These are phyloP conservation scores for Sporothrix mexicana DNA, from an alignment of 2,329 filamentous ascomycete species.

Conservation along the genomic window DNA sequence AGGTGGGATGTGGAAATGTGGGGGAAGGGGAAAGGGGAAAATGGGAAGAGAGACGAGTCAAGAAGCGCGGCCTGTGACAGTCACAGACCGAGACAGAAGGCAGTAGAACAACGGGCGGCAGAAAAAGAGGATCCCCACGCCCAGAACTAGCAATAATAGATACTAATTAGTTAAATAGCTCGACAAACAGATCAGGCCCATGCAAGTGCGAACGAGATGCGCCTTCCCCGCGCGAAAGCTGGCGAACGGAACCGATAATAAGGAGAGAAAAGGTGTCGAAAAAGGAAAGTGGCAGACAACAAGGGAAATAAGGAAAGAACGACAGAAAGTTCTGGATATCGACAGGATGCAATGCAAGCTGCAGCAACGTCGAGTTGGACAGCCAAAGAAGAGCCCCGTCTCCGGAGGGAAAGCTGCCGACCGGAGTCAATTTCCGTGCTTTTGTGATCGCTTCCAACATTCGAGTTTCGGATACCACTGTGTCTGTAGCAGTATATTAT, in stretches of 20 bases:
- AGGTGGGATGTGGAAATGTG: constrained; percentile 23
- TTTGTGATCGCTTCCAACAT: background rate
- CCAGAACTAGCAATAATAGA: background rate
- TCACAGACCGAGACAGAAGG: constrained; percentile 19
- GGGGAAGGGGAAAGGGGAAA: background rate
- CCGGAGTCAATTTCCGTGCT: constrained; percentile 24
- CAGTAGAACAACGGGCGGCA: constrained; percentile 8
- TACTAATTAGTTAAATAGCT: background rate
- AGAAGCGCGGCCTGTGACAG: too few species aligned
- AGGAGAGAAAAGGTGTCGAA: background rate
- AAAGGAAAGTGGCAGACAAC: background rate
- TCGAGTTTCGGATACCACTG: background rate
- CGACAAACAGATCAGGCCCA: background rate
- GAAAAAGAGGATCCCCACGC: constrained; percentile 17
- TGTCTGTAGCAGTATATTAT: background rate
- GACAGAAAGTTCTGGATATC: background rate
- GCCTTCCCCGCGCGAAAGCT: constrained; percentile 12
- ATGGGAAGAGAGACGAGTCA: background rate
- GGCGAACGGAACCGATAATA: background rate
- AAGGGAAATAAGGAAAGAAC: background rate
- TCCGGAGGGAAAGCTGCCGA: constrained; percentile 9
- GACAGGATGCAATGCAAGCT: background rate
- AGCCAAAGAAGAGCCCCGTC: background rate
- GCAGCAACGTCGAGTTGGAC: background rate
- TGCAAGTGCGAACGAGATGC: background rate